A percentile compares a stretch with the other conserved stretches of the same genome.
Conservation (phyloP, 257 asterid genomes). For the Echium plantagineum region DNA sequence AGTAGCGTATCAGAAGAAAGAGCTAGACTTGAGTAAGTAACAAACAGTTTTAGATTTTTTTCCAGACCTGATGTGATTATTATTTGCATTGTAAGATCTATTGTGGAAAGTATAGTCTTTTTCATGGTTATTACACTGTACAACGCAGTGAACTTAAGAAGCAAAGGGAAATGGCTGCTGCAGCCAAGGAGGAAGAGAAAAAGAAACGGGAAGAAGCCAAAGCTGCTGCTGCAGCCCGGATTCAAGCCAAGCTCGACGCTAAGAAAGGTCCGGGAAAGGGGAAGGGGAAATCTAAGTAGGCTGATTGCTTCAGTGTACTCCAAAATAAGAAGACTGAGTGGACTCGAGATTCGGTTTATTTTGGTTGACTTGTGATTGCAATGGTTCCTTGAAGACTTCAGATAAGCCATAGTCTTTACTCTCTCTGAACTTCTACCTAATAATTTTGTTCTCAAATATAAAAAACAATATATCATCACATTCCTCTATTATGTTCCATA, state of each 20-base stretch:
- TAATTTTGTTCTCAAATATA: too few species aligned
- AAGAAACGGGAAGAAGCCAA: constrained; percentile 98
- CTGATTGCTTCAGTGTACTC: neutral
- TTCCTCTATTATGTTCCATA: too few species aligned
- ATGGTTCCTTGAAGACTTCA: neutral
- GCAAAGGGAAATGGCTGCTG: constrained; percentile 78
- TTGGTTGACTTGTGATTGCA: neutral
- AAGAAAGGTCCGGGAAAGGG: constrained; percentile 87
- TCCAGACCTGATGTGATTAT: neutral
- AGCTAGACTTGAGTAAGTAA: constrained; percentile 87
- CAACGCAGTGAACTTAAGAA: constrained; percentile 70
- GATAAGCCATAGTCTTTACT: neutral
- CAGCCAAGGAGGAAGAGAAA: constrained; percentile 83
- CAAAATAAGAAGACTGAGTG: neutral
- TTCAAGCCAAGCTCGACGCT: constrained; percentile 89
- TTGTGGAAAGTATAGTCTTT: neutral
- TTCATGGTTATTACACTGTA: constrained; percentile 1
- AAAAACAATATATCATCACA: too few species aligned
- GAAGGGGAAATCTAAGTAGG: constrained; percentile 67
- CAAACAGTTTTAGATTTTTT: neutral
- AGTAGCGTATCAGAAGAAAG: constrained; percentile 85
- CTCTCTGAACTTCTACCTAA: neutral
- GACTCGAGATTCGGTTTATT: neutral
- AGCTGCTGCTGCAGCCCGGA: constrained; percentile 93
- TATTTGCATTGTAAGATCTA: neutral